phyloP scores from a whole-genome alignment of 306 rosid species.

The Notholithocarpus densiflorus region DNA sequence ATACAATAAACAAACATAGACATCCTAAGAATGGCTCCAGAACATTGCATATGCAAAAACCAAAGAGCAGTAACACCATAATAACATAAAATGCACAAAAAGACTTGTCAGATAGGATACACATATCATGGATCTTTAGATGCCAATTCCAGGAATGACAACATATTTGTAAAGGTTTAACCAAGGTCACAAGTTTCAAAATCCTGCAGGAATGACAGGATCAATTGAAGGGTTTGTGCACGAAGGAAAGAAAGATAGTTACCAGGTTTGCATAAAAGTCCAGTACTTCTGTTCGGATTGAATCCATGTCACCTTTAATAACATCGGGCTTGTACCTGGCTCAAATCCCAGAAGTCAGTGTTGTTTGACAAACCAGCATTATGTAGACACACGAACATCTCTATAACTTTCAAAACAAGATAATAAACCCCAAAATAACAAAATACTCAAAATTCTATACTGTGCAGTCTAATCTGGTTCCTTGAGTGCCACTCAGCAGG shows the following conservation, averaged over 20 bases:
- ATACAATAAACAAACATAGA: conserved; percentile 30
- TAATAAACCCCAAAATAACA: not conserved
- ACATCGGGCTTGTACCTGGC: conserved; percentile 86
- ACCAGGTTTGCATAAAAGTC: conserved; percentile 66
- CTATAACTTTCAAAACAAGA: conserved; percentile 5
- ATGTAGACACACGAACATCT: conserved; percentile 4
- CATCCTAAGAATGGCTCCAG: conserved; percentile 17
- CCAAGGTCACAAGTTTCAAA: not conserved
- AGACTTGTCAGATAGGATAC: not conserved
- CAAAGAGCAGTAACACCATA: not conserved
- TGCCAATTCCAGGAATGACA: not conserved
- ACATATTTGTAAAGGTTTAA: not conserved
- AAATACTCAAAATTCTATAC: not conserved
- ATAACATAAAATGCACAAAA: not conserved
- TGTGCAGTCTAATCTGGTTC: not conserved
- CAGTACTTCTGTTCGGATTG: conserved; percentile 71
- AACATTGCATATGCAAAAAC: conserved; percentile 3
- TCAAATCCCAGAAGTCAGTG: conserved; percentile 18
- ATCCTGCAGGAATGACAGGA: not conserved
- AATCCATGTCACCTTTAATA: conserved; percentile 94
- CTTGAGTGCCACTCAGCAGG: not conserved
- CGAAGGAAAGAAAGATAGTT: not conserved
- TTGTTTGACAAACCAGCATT: not conserved
- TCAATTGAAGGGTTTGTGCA: not conserved
- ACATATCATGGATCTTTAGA: not conserved